These are phyloP conservation scores for Schwanniomyces etchellsii DNA, from an alignment of 1,139 yeast species.

Conservation along the genomic window DNA sequence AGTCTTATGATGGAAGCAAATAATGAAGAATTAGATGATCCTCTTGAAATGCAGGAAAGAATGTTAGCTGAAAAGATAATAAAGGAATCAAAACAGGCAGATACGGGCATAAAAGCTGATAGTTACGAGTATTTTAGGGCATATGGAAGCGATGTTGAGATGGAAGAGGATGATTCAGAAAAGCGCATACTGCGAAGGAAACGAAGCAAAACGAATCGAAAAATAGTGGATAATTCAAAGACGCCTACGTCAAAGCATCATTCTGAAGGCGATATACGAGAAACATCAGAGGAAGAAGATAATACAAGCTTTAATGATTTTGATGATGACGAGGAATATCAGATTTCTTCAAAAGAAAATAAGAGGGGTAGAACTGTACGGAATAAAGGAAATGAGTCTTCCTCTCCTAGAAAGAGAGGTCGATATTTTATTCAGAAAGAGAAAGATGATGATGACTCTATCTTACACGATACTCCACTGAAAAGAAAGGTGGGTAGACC, in stretches of 20 bases:
- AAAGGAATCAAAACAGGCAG: slow-evolving; percentile 15
- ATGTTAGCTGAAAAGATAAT: slow-evolving; percentile 42
- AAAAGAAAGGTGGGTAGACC: slow-evolving; percentile 26
- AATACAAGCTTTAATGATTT: background rate
- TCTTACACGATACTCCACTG: slow-evolving; percentile 2
- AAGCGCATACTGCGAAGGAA: slow-evolving; percentile 1
- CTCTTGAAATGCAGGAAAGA: slow-evolving; percentile 29
- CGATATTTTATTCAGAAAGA: too few relatives aligned
- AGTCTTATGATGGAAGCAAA: slow-evolving; percentile 31
- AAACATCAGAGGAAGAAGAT: slow-evolving; percentile 2
- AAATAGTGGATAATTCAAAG: too few relatives aligned
- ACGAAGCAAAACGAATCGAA: slow-evolving; percentile 1
- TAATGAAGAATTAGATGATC: slow-evolving; percentile 23
- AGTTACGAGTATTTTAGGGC: slow-evolving; percentile 7
- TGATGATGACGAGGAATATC: slow-evolving; percentile 5
- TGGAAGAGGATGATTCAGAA: slow-evolving; percentile 22
- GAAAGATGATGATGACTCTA: slow-evolving; percentile 4
- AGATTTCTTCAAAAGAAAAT: slow-evolving; percentile 3
- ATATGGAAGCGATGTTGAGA: slow-evolving; percentile 27
- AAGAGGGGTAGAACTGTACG: slow-evolving; percentile 1
- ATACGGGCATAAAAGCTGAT: slow-evolving; percentile 1
- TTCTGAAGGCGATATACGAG: background rate
- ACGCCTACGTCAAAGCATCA: background rate
- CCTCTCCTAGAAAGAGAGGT: too few relatives aligned
- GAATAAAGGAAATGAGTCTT: slow-evolving; percentile 6